Conservation (phyloP, 169 alveolate species). For the Eimeria sp. region DNA sequence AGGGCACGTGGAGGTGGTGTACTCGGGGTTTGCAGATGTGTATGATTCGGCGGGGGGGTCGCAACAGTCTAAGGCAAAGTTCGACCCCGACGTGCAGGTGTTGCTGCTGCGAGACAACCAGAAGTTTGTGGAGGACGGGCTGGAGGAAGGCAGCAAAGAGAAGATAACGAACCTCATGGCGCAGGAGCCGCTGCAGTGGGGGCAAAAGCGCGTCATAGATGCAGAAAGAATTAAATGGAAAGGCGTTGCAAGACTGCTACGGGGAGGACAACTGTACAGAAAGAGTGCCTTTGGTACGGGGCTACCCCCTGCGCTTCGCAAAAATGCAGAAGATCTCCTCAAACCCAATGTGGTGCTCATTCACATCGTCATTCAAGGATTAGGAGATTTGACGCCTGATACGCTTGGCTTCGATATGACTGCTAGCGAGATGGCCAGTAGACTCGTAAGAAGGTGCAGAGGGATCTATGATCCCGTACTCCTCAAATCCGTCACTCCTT, state of each 20-base stretch:
- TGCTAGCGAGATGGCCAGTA: constrained; percentile 75
- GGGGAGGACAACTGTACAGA: constrained; percentile 68
- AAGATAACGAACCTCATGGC: constrained; percentile 49
- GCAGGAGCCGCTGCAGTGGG: constrained; percentile 80
- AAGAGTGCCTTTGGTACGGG: constrained; percentile 68
- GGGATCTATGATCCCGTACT: constrained; percentile 73
- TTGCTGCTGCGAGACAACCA: constrained; percentile 54
- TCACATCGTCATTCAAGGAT: constrained; percentile 63
- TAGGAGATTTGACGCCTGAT: constrained; percentile 35
- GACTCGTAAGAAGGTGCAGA: constrained; percentile 59
- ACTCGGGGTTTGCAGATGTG: constrained; percentile 76
- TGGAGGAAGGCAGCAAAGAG: constrained; percentile 71
- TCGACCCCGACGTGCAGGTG: constrained; percentile 77
- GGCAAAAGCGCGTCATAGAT: constrained; percentile 27
- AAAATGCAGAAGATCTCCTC: constrained; percentile 66
- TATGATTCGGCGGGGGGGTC: constrained; percentile 45
- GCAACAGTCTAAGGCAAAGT: constrained; percentile 22
- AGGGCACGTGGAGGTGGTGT: constrained; percentile 72
- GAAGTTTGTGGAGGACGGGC: constrained; percentile 49
- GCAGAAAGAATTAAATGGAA: constrained; percentile 46
- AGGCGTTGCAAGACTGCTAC: constrained; percentile 74
- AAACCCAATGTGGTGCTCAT: constrained; percentile 53
- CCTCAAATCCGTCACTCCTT: constrained; percentile 57
- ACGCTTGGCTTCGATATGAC: constrained; percentile 70
- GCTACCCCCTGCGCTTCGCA: constrained; percentile 70